Evolutionary conservation across 2,329 filamentous ascomycete genomes (phyloP), one percentile per base, ranked within the genome.

Genomic region (Trichocomaceae sp.): DNA sequence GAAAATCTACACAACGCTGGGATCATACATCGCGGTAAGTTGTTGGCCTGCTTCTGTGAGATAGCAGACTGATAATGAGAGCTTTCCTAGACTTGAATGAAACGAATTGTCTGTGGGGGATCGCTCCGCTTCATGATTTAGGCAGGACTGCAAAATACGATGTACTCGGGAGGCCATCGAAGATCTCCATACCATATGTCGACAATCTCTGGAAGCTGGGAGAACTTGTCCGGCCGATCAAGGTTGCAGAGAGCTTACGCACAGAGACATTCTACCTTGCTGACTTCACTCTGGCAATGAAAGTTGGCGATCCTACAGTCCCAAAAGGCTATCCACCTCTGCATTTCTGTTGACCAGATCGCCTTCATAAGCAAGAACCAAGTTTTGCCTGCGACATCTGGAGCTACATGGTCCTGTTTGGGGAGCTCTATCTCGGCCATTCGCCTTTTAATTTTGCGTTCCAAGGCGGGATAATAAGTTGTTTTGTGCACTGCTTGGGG

Each of bases 331-430:
- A 59, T n/a, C 63, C 61, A 49, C 54, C 47, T 37, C 44, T 57
- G 41, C 64, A 58, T 15, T 17, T 50, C 55, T 66, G 64, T 50
- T 64, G 64, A 9, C 63, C 63, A 52, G 63, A 65, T 47, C 62
- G 64, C 37, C 56, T 68, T 50, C 60, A 64, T 63, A 15, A 54
- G 12, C 44, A 60, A 58, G 57, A 57, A 9, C 58, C 64, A 54
- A 67, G 60, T 45, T 56, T 57, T 50, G 61, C 63, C 48, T 66
- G 64, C 45, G 64, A 66, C 46, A 66, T 69, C 55, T 69, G 62
- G 65, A 69, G 64, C 42, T 67, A 66, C 26, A 67, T 67, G 64
- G 23, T 61, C 51, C 37, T 67, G 22, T 67, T 69, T 47, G 47
- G 58, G 22, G 48, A 54, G n/a, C 61, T 69, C 47, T 67, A 65